Evolutionary conservation across 352 stramenopile species (phyloP).

Genomic region (Phytophthora ramorum): DNA sequence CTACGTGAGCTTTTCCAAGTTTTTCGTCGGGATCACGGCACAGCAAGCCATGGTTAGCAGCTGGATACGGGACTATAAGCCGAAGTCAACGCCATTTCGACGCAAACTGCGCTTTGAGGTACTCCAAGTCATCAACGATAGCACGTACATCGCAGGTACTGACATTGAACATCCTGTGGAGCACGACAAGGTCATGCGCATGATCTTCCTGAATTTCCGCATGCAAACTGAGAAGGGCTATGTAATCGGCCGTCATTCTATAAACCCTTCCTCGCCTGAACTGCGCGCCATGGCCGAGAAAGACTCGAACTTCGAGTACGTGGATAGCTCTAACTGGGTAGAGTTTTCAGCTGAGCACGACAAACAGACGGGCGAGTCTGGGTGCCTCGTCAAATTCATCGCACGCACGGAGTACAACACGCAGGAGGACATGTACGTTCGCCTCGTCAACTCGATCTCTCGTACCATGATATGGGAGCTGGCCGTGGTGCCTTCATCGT

Average conservation of each 20-base stretch:
- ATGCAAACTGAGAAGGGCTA: conserved; percentile 61
- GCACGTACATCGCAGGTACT: conserved; percentile 48
- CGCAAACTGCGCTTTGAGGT: conserved; percentile 48
- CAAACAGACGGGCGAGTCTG: conserved; percentile 36
- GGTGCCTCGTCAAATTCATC: conserved; percentile 71
- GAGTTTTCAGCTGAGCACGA: conserved; percentile 50
- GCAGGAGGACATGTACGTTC: conserved; percentile 59
- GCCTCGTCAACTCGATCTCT: conserved; percentile 58
- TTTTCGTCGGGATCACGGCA: conserved; percentile 45
- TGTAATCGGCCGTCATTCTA: conserved; percentile 62
- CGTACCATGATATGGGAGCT: conserved; percentile 66
- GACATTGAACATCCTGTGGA: conserved; percentile 61
- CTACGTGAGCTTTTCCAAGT: conserved; percentile 62
- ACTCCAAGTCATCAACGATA: conserved; percentile 60
- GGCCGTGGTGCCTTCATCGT: conserved; percentile 49
- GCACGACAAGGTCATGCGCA: conserved; percentile 56
- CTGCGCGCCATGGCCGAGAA: conserved; percentile 40
- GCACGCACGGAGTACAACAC: conserved; percentile 67
- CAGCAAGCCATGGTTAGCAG: conserved; percentile 52
- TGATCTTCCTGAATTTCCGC: conserved; percentile 54
- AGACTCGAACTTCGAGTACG: conserved; percentile 55
- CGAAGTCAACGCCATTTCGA: conserved; percentile 39
- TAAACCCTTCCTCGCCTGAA: conserved; percentile 58
- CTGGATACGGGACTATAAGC: conserved; percentile 42
- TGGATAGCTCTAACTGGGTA: conserved; percentile 63